Conservation (phyloP, 2,329 filamentous ascomycete genomes). For the Microdochium nivale region DNA sequence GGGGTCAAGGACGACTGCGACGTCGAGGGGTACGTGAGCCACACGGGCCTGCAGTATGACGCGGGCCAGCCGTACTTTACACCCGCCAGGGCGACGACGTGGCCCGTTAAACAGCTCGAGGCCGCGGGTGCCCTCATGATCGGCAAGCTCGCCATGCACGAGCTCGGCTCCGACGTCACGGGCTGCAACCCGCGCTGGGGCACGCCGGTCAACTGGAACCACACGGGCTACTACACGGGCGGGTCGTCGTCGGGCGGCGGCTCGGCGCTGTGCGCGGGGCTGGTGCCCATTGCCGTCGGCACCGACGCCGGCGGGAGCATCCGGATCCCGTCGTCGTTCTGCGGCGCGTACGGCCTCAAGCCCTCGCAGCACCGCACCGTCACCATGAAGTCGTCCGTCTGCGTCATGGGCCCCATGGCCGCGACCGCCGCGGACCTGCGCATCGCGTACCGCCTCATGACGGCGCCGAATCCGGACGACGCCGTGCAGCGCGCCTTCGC, state of each 20-base stretch:
- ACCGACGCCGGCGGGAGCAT: constrained; percentile 71
- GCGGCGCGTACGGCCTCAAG: constrained; percentile 76
- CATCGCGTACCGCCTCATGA: constrained; percentile 74
- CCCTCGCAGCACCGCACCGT: constrained; percentile 64
- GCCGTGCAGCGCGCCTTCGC: constrained; percentile 55
- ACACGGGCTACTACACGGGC: constrained; percentile 67
- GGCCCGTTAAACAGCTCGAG: constrained; percentile 63
- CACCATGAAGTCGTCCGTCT: constrained; percentile 42
- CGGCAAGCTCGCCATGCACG: constrained; percentile 74
- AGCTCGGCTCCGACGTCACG: constrained; percentile 72
- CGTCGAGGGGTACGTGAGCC: constrained; percentile 60
- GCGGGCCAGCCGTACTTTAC: constrained; percentile 42
- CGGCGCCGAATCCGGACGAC: constrained; percentile 59
- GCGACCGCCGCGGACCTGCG: constrained; percentile 69
- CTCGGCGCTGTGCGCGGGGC: constrained; percentile 59
- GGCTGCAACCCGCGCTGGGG: constrained; percentile 72
- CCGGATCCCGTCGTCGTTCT: constrained; percentile 66
- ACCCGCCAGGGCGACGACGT: constrained; percentile 47
- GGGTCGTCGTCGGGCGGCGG: constrained; percentile 73
- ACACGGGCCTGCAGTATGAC: constrained; percentile 54
- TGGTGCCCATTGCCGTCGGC: constrained; percentile 68
- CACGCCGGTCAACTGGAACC: constrained; percentile 71
- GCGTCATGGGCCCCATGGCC: constrained; percentile 67
- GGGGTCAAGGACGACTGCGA: constrained; percentile 77
- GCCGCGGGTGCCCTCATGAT: constrained; percentile 68